Conservation (phyloP, 345 rosid species). For the Abelmoschus esculentus region DNA sequence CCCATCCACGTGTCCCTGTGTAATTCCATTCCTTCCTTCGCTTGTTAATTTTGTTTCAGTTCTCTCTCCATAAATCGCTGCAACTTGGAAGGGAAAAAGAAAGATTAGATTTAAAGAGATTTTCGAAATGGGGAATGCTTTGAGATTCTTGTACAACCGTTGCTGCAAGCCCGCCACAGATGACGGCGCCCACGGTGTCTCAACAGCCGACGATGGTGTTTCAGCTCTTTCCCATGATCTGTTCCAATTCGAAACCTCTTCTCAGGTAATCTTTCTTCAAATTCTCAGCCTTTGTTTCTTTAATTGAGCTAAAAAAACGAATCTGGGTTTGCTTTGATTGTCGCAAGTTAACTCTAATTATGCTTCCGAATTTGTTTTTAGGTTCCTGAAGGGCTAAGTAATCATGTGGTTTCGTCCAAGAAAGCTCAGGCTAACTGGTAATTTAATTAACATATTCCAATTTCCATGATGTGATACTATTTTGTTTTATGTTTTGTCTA, state of each 20-base stretch:
- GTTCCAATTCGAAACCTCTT: slow-evolving; percentile 58
- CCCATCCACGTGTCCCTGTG: neutral
- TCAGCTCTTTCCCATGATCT: slow-evolving; percentile 74
- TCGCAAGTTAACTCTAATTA: neutral
- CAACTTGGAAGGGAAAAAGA: neutral
- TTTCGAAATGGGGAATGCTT: slow-evolving; percentile 45
- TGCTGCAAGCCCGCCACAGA: slow-evolving; percentile 38
- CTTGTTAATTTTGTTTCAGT: neutral
- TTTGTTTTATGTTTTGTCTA: slow-evolving; percentile 3
- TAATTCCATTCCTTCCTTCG: neutral
- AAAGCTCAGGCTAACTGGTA: slow-evolving; percentile 96
- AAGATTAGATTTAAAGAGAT: neutral
- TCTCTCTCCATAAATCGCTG: neutral
- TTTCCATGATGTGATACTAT: neutral
- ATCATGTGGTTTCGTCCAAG: slow-evolving; percentile 70
- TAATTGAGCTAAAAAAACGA: neutral
- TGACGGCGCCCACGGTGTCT: slow-evolving; percentile 45
- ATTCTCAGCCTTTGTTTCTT: neutral
- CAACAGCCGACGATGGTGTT: slow-evolving; percentile 52
- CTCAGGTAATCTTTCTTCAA: slow-evolving; percentile 39
- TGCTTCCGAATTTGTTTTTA: slow-evolving; percentile 12
- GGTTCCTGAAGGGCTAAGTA: slow-evolving; percentile 72
- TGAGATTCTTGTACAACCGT: slow-evolving; percentile 35
- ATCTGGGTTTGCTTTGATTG: neutral
- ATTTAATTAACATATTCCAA: neutral